These are phyloP conservation scores for Rhodocollybia butyracea DNA, from an alignment of 768 basidiomycete species.

Conservation along the genomic window DNA sequence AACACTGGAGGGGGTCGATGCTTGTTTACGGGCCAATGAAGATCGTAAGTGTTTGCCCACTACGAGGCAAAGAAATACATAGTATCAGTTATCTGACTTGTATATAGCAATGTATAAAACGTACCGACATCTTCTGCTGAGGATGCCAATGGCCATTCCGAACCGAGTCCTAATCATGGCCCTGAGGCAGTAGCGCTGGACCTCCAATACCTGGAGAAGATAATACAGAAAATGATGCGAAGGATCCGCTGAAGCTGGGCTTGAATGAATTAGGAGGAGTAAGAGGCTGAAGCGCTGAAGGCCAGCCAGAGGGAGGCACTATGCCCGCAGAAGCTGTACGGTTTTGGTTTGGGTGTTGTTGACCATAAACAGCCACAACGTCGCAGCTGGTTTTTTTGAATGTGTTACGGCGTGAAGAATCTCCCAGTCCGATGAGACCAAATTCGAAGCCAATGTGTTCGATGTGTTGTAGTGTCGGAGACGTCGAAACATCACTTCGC, in stretches of 20 bases:
- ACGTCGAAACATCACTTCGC: background rate
- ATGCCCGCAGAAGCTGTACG: conserved; percentile 10
- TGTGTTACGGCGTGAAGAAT: conserved; percentile 26
- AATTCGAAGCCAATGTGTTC: background rate
- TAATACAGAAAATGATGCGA: conserved; percentile 15
- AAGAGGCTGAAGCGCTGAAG: conserved; percentile 16
- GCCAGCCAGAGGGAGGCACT: conserved; percentile 9
- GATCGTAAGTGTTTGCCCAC: conserved; percentile 71
- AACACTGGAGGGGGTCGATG: conserved; percentile 14
- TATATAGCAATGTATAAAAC: conserved; percentile 44
- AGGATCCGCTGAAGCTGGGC: conserved; percentile 5
- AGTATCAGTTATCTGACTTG: background rate
- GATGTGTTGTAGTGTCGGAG: conserved; percentile 5
- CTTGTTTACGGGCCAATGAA: conserved; percentile 72
- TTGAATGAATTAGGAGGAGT: conserved; percentile 4
- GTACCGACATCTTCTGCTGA: conserved; percentile 30
- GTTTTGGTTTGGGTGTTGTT: conserved; percentile 8
- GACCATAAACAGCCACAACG: background rate
- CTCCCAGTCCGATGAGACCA: conserved; percentile 20
- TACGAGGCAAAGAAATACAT: conserved; percentile 6
- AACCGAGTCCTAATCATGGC: background rate
- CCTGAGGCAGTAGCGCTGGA: background rate
- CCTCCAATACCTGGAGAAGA: background rate
- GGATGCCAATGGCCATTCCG: conserved; percentile 3
- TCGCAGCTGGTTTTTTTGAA: background rate